Evolutionary conservation across 768 basidiomycete genomes (phyloP).

Genomic region (Pleurotus cornucopiae): DNA sequence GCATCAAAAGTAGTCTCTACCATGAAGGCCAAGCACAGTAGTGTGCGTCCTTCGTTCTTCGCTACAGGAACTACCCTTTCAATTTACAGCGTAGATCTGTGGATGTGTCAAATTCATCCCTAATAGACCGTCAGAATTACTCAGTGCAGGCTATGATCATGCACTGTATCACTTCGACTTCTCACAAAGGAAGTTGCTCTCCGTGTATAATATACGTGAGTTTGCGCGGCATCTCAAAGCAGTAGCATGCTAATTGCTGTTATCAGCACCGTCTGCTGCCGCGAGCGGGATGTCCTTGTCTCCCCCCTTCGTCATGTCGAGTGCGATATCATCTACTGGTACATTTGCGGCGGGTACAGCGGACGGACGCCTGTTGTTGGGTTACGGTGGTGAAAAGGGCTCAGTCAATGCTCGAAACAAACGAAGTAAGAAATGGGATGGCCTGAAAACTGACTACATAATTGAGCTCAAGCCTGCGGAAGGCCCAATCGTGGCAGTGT

Average conservation of each 20-base stretch:
- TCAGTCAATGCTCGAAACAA: conserved; percentile 37
- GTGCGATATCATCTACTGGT: conserved; percentile 55
- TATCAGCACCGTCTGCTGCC: conserved; percentile 33
- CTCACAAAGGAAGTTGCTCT: conserved; percentile 48
- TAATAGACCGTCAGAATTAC: conserved; percentile 61
- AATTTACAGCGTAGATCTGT: conserved; percentile 50
- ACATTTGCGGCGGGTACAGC: conserved; percentile 69
- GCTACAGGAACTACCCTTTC: neutral
- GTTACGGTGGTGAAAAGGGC: conserved; percentile 58
- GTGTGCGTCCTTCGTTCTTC: conserved; percentile 36
- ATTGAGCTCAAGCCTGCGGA: conserved; percentile 51
- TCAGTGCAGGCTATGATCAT: conserved; percentile 78
- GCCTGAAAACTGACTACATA: conserved; percentile 47
- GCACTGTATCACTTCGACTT: conserved; percentile 67
- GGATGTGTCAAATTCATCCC: conserved; percentile 69
- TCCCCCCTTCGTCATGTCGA: conserved; percentile 70
- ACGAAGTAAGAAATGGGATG: conserved; percentile 67
- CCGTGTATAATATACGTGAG: conserved; percentile 57
- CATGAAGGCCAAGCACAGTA: conserved; percentile 63
- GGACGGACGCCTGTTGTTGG: conserved; percentile 69
- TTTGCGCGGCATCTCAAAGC: neutral
- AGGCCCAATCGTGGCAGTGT: conserved; percentile 75
- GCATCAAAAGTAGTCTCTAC: conserved; percentile 37
- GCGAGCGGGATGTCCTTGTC: conserved; percentile 54
- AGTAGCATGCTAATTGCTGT: neutral